Evolutionary conservation across 2,329 filamentous ascomycete species (phyloP), one percentile per base, ranked within the genome.

Genomic region (Neopestalotiopsis clavispora): DNA sequence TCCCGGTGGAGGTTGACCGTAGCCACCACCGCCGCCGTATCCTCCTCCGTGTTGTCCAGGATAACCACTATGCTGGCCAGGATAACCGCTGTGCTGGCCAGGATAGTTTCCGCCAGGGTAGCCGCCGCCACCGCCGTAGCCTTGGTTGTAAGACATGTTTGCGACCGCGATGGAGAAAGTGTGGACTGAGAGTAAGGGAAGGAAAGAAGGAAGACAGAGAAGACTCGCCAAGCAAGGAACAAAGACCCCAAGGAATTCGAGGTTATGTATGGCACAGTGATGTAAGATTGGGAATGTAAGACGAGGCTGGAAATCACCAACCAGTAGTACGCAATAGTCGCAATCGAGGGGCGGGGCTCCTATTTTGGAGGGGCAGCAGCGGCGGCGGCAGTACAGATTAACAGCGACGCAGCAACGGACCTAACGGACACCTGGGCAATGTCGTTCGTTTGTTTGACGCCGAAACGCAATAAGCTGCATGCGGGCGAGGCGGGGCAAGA

Each of bases 41-140:
- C 59, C 66, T 56, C 45, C 34, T 66, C 65, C 65, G 14, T 52
- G 65, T 20, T 67, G 30, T 45, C 62, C 62, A 14, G 60, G 60
- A 42, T 63, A 63, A 12, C 63, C 63, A 42, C 49, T 20, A 17
- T 59, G 57, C 57, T 66, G 62, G 7, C 64, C 64, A 13, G 64
- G 64, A 49, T 66, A 58, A 45, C 49, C 62, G n/a, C 62, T 34
- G 40, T 65, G 62, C 42, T 52, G 40, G 62, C 62, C 62, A 12
- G 62, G 62, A 40, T 65, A 52, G 34, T 52, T 30, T 14, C 56
- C 49, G 30, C 65, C 65, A 30, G 65, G 65, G 42, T 68, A 68
- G 17, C 68, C 68, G 57, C 68, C 68, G 58, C 68, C 62, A 38
- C 67, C 67, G 45, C 67, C 68, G 58, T 69, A 69, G 64, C 68